Base-by-base conservation (phyloP, 768 basidiomycete genomes). In the Lactifluus volemus region DNA sequence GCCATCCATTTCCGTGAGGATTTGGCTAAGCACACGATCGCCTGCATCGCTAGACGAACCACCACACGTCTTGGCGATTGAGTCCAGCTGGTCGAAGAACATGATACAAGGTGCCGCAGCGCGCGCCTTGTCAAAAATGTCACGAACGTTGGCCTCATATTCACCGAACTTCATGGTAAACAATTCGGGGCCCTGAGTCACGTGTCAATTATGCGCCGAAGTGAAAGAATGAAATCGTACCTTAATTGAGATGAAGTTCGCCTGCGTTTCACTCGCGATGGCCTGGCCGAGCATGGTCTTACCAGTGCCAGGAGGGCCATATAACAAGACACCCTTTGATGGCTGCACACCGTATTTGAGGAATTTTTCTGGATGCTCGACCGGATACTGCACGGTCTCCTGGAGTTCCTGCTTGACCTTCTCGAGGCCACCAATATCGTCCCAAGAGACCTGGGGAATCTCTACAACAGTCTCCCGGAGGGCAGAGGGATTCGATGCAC, bases 121-220 rank as follows among this genome's bases (percentile, higher is more conserved):
- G 67, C 97, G 92, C 34, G 97, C 97, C 77, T 98, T 98, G 83
- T 99, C 97, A 75, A 99, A 99, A 65, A 98, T 93, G 68, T 98
- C 96, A 68, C 97, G 92, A 63, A 99, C 97, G 70, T 99, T 99
- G 66, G 96, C 97, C 78, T 99, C 97, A 6, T 96, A 98, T 81
- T 99, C 97, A 85, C 97, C 97, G 76, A 99, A 98, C 94, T 96
- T 98, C 96, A 98, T 98, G 6, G 95, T 99, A 47, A 98, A 85
- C 47, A 98, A 81, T 76, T 98, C 97, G 64, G 96, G 95, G 66
- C 97, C 96, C 84, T 88, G 12, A 61, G 17, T 50, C 53, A 47
- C 52, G 14, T 34, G 9, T 67, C 72, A 30, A 56, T 70, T n/a
- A 59, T 29, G 1, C 49, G 11, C 32, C 21, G 25, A 29, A 29